Base-by-base conservation (phyloP, 2,329 filamentous ascomycete species). In the Trichoderma sp. region DNA sequence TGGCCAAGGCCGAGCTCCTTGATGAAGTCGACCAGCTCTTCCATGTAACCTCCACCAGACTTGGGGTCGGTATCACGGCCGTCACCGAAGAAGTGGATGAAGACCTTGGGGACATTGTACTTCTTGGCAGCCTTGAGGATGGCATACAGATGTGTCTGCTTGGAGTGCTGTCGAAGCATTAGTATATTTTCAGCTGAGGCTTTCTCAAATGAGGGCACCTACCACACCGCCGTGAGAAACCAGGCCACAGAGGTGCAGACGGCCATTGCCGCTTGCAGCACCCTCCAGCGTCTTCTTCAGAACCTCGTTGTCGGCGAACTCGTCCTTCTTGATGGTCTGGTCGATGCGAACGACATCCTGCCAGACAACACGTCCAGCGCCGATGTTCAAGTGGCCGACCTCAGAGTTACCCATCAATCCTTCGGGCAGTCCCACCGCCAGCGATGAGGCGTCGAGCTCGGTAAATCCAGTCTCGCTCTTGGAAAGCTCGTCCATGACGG, bases 331-430 rank as follows among this genome's bases (percentile, higher is more conserved):
- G 85, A 97, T 91, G 55, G 92, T 92, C 84, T 92, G 92, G 83
- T 98, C 96, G 84, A 99, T 99, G 78, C 96, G 93, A 76, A 99
- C 96, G 75, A 97, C 93, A 82, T 96, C 95, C 83, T 99, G 96
- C 96, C 96, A 99, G 78, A 99, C 96, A 73, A 99, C 96, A 79
- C 96, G 90, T 72, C 96, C 96, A 72, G 96, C 96, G 78, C 96
- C 96, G 81, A 99, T 98, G 88, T 99, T 99, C 85, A 99, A 84
- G 84, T 99, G 96, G 74, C 96, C 96, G 82, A 99, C 96, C 84
- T 99, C 96, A 77, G 93, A 97, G 87, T 99, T 99, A 76, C 96
- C 96, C 96, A 99, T 99, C 76, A 99, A 87, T 72, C 96, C 96
- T 81, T 99, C 95, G 23, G 96, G 96, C 68, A 99, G 89, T 76